A percentile compares a stretch with the other conserved stretches of the same genome.
Conservation (phyloP, 441 rosid species). For the Erysimum cheiri region DNA sequence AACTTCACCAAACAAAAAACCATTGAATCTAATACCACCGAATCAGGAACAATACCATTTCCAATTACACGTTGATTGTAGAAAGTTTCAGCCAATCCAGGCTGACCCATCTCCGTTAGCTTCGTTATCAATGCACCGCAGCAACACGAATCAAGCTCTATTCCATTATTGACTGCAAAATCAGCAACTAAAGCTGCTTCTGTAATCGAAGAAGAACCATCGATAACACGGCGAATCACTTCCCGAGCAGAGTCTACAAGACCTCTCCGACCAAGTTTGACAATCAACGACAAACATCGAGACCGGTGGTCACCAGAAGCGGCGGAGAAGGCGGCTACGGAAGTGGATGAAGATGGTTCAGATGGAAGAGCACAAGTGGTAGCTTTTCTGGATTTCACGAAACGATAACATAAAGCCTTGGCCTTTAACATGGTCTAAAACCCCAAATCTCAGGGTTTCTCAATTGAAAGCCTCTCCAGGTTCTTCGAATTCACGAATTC, state of each 20-base stretch:
- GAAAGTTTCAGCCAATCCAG: conserved; percentile 48
- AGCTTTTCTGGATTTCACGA: conserved; percentile 45
- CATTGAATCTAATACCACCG: conserved; percentile 54
- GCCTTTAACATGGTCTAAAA: conserved; percentile 38
- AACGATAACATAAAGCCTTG: conserved; percentile 38
- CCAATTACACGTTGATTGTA: conserved; percentile 46
- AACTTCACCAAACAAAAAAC: conserved; percentile 58
- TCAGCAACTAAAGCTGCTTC: conserved; percentile 50
- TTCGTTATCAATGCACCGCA: conserved; percentile 50
- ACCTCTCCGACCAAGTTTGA: conserved; percentile 50
- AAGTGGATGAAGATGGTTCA: conserved; percentile 37
- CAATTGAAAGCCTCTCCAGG: conserved; percentile 23
- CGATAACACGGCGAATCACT: conserved; percentile 49
- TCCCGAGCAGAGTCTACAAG: conserved; percentile 47
- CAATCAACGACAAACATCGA: conserved; percentile 50
- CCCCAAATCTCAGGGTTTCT: conserved; percentile 22
- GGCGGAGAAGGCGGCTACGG: conserved; percentile 23
- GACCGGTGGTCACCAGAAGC: conserved; percentile 44
- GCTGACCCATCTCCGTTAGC: conserved; percentile 53
- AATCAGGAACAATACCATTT: conserved; percentile 54
- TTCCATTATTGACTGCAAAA: conserved; percentile 48
- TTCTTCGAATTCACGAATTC: conserved; percentile 24
- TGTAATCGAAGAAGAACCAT: conserved; percentile 42
- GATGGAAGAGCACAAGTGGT: conserved; percentile 45
- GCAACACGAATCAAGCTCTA: conserved; percentile 49